Evolutionary conservation across 331 rosid genomes (phyloP).

Genomic region (Quercus phellos): DNA sequence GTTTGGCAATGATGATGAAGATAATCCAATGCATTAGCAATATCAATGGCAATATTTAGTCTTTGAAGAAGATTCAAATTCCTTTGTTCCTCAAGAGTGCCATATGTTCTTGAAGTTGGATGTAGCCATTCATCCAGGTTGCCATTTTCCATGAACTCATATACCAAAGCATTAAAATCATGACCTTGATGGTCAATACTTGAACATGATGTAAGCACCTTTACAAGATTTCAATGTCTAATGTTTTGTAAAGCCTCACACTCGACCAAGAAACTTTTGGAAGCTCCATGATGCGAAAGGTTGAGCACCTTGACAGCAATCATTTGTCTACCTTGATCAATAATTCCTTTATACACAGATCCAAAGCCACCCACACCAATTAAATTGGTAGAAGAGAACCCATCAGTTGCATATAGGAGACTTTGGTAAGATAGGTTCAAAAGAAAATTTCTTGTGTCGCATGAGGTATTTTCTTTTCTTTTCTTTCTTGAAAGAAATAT

Average conservation of each 20-base stretch:
- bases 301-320: conserved; percentile 38
- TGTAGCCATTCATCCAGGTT: conserved; percentile 48
- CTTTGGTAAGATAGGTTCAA: conserved; percentile 28
- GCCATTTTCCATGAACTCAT: conserved; percentile 43
- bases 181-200: conserved; percentile 33
- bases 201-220: conserved; percentile 13
- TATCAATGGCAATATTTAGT: conserved; percentile 41
- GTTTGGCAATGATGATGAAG: conserved; percentile 41
- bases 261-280: conserved; percentile 42
- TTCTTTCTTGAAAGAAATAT: too few species aligned
- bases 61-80: conserved; percentile 36
- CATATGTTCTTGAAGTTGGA: not conserved
- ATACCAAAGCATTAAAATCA: conserved; percentile 46
- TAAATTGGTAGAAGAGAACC: conserved; percentile 32
- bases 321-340: not conserved
- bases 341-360: conserved; percentile 41
- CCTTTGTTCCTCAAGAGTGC: not conserved
- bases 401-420: conserved; percentile 20
- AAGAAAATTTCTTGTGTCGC: not conserved
- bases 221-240: conserved; percentile 50
- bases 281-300: conserved; percentile 41
- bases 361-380: conserved; percentile 46
- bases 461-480: not conserved
- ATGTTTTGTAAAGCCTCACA: conserved; percentile 31
- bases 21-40: conserved; percentile 46